Evolutionary conservation across 108 stramenopile species (phyloP), one percentile per base, ranked within the genome.

Genomic region (Bacterosira constricta): DNA sequence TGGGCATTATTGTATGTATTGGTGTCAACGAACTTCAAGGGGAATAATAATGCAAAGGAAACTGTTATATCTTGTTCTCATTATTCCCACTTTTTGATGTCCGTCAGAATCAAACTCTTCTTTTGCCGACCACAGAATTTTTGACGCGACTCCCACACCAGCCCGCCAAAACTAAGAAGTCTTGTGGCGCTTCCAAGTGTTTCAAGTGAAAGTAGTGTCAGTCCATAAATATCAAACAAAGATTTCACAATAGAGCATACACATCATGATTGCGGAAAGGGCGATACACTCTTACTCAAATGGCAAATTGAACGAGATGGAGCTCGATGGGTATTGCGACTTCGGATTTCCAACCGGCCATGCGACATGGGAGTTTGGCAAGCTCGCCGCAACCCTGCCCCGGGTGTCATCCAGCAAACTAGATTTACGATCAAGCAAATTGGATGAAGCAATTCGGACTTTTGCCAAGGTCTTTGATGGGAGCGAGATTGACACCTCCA

Each of bases 401-500:
- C 52, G 66, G 1, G 52, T 67, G 17, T 32, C 66, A 21, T 37
- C 35, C 35, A 23, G 35, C 53, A 67, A 67, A 37, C 25, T 67
- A 38, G 32, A 55, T 2, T 41, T 67, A 13, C 35, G 36, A 12
- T 54, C 52, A 17, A 67, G 66, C 52, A 36, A 41, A 18, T 41
- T 67, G 27, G 66, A 67, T 41, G 66, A 55, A 37, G 66, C 37
- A 5, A 42, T 67, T 6, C 66, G 66, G 9, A 17, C 66, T 4
- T 67, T 67, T 30, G 66, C 37, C 36, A 52, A 36, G 4, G 52
- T 38, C 30, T 67, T 36, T 46, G 72, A 65, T 6, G 44, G 65
- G 9, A 20, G 47, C 12, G 74, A 83, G 21, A 71, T 84, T 56
- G 69, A 81, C 54, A 65, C 74, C 11, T 56, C 39, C 8, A 42